These are phyloP conservation scores for Neopestalotiopsis sp. DNA, from an alignment of 2,329 filamentous ascomycete species.

Conservation along the genomic window DNA sequence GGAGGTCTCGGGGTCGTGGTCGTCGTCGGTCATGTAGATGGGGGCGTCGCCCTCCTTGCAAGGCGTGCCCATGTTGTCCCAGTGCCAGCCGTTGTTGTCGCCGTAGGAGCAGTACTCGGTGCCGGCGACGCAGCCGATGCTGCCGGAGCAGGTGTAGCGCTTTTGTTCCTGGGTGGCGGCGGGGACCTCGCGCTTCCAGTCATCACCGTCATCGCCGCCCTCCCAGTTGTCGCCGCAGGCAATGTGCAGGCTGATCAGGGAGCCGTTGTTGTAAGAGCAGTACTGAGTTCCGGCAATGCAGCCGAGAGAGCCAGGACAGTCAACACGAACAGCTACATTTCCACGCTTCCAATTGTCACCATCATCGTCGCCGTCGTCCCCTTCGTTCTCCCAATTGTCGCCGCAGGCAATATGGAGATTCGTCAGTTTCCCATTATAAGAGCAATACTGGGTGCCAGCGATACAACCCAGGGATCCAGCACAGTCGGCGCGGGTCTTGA, in stretches of 20 bases:
- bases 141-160: slow-evolving; percentile 4
- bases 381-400: background rate
- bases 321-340: background rate
- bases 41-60: slow-evolving; percentile 4
- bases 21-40: slow-evolving; percentile 14
- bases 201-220: background rate
- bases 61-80: slow-evolving; percentile 1
- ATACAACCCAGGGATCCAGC: slow-evolving; percentile 6
- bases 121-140: slow-evolving; percentile 3
- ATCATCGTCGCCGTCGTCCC: background rate
- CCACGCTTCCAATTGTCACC: background rate
- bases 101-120: slow-evolving; percentile 5
- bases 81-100: slow-evolving; percentile 11
- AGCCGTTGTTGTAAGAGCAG: slow-evolving; percentile 9
- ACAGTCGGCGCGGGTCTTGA: background rate
- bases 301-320: slow-evolving; percentile 3
- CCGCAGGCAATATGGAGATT: slow-evolving; percentile 1
- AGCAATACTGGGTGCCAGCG: slow-evolving; percentile 10
- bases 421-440: slow-evolving; percentile 7
- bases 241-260: slow-evolving; percentile 6
- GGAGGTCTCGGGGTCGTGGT: background rate
- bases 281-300: slow-evolving; percentile 9
- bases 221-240: background rate
- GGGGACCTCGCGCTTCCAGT: background rate
- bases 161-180: background rate